phyloP scores from a whole-genome alignment of 2,329 filamentous ascomycete genomes.

The Lachnellula cervina region DNA sequence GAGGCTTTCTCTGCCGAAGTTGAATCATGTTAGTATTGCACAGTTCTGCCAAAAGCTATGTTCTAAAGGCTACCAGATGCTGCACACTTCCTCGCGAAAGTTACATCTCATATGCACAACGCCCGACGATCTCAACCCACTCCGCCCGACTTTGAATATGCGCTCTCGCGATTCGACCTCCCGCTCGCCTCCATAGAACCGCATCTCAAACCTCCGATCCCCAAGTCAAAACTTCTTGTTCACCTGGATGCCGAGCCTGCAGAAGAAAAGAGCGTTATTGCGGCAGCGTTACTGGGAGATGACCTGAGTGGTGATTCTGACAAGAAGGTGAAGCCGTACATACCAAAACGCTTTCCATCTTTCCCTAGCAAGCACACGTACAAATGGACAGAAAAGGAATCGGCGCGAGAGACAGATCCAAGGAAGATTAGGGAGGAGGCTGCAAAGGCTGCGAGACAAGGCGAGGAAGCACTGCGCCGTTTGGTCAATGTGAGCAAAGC shows the following conservation, averaged over 20 bases:
- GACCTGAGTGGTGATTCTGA: constrained; percentile 56
- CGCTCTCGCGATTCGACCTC: constrained; percentile 48
- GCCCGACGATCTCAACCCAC: constrained; percentile 45
- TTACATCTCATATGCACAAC: constrained; percentile 30
- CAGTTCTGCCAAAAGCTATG: not conserved
- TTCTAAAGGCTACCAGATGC: constrained; percentile 26
- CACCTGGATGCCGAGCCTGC: constrained; percentile 30
- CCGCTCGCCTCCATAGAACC: constrained; percentile 47
- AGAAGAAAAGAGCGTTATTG: constrained; percentile 40
- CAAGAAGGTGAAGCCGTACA: constrained; percentile 51
- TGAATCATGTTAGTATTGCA: constrained; percentile 49
- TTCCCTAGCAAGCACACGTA: constrained; percentile 64
- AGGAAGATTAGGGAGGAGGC: constrained; percentile 57
- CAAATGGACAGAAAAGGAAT: constrained; percentile 49
- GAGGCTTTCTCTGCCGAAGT: constrained; percentile 52
- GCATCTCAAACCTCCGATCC: constrained; percentile 51
- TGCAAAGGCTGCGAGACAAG: constrained; percentile 54
- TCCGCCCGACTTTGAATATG: constrained; percentile 53
- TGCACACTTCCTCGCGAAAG: constrained; percentile 26
- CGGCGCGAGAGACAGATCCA: constrained; percentile 44
- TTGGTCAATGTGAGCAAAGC: constrained; percentile 59
- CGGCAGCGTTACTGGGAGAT: constrained; percentile 37
- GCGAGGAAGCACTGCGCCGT: constrained; percentile 55
- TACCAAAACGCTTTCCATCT: constrained; percentile 53
- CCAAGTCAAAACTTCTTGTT: constrained; percentile 33